A percentile compares a stretch with the other conserved stretches of the same genome.
phyloP scores from a whole-genome alignment of 306 rosid genomes.

The Cicer cuneatum region DNA sequence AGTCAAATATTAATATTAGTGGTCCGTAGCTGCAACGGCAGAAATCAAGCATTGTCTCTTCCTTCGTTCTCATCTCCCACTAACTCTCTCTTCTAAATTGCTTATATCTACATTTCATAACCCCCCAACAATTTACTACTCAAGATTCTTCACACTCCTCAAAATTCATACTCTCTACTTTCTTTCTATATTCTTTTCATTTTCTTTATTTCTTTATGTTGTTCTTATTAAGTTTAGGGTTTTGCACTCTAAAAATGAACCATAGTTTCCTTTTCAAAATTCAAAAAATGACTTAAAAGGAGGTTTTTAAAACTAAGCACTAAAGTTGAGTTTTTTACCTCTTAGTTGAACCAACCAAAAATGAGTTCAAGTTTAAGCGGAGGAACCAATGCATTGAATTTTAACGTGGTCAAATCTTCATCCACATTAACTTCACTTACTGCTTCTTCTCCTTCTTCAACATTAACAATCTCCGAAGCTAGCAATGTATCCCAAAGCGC shows the following conservation, averaged over 20 bases:
- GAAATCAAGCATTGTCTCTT: slow-evolving; percentile 63
- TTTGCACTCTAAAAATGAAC: neutral
- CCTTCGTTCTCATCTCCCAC: slow-evolving; percentile 55
- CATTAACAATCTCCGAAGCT: slow-evolving; percentile 58
- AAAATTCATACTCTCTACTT: no score
- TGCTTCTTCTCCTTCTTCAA: slow-evolving; percentile 62
- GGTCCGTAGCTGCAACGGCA: slow-evolving; percentile 26
- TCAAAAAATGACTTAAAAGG: neutral
- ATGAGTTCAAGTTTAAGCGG: slow-evolving; percentile 75
- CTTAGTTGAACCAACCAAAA: neutral
- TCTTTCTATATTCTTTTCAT: no score
- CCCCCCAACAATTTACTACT: neutral
- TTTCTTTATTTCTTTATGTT: no score
- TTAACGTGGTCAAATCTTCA: slow-evolving; percentile 63
- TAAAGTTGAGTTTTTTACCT: neutral
- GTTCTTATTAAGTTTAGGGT: neutral
- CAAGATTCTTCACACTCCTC: no score
- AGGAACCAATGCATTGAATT: slow-evolving; percentile 66
- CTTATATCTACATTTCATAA: neutral
- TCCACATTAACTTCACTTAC: slow-evolving; percentile 57
- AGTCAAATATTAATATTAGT: neutral
- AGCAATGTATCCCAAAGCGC: slow-evolving; percentile 49
- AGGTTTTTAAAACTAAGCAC: neutral
- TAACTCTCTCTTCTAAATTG: neutral
- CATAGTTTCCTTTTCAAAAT: neutral